These are phyloP conservation scores for Volvariella volvacea DNA, from an alignment of 1,284 basidiomycete species.

Conservation along the genomic window DNA sequence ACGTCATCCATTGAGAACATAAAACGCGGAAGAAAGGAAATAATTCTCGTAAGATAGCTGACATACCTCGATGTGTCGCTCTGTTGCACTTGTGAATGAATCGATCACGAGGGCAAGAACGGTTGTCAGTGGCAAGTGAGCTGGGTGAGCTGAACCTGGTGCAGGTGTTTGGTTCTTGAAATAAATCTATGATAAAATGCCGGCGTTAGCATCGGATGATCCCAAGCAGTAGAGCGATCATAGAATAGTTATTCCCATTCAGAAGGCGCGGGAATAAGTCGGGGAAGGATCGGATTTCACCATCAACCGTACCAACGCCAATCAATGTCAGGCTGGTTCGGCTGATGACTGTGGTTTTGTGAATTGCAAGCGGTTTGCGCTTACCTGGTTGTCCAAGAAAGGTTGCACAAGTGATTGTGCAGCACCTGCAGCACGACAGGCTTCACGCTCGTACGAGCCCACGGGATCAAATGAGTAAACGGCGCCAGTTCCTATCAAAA, in stretches of 20 bases:
- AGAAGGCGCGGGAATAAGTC: constrained; percentile 32
- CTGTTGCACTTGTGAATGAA: constrained; percentile 89
- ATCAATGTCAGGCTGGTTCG: constrained; percentile 11
- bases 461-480: constrained; percentile 98
- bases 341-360: constrained; percentile 10
- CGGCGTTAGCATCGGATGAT: constrained; percentile 16
- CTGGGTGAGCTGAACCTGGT: constrained; percentile 63
- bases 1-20: constrained; percentile 3
- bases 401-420: constrained; percentile 89
- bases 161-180: constrained; percentile 86
- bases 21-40: background rate
- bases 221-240: constrained; percentile 10
- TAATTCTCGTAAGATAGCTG: background rate
- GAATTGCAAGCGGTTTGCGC: constrained; percentile 20
- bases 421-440: constrained; percentile 89
- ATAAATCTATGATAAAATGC: constrained; percentile 64
- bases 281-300: constrained; percentile 37
- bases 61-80: constrained; percentile 89
- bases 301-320: constrained; percentile 18
- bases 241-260: constrained; percentile 14
- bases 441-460: constrained; percentile 91
- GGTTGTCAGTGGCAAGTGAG: constrained; percentile 72
- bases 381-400: constrained; percentile 93
- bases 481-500: constrained; percentile 71
- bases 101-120: constrained; percentile 87